Evolutionary conservation across 805 yeast species (phyloP).

Genomic region (Millerago galiae): DNA sequence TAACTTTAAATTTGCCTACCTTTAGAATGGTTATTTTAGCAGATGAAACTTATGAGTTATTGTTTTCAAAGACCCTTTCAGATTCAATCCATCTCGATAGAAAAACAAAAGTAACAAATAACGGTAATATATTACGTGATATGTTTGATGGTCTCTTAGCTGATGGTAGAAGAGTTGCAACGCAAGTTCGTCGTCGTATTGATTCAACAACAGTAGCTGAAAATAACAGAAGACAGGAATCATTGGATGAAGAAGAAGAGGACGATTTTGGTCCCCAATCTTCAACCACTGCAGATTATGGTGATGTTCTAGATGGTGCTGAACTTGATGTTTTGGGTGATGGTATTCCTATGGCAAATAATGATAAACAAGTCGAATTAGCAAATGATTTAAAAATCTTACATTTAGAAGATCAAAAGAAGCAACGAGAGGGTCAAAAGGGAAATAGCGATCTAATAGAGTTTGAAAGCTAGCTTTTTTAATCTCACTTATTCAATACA

Average conservation of each 20-base stretch:
- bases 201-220: conserved; percentile 40
- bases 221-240: conserved; percentile 6
- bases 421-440: conserved; percentile 6
- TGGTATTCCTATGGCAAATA: conserved; percentile 22
- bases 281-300: conserved; percentile 29
- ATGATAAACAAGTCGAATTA: conserved; percentile 9
- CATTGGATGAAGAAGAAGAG: conserved; percentile 33
- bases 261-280: conserved; percentile 40
- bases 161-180: conserved; percentile 89
- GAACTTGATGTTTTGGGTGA: conserved; percentile 38
- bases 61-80: conserved; percentile 66
- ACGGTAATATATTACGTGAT: conserved; percentile 61
- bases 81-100: conserved; percentile 61
- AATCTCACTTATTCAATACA: background rate
- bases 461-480: conserved; percentile 28
- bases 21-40: conserved; percentile 93
- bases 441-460: conserved; percentile 32
- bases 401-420: conserved; percentile 18
- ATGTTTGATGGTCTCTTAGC: conserved; percentile 88
- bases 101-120: conserved; percentile 38
- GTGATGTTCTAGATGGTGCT: conserved; percentile 42
- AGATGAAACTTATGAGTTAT: conserved; percentile 84
- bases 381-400: conserved; percentile 24
- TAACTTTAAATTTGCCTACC: conserved; percentile 71
- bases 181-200: conserved; percentile 80